A percentile compares a stretch with the other conserved stretches of the same genome.
Conservation (phyloP, 2,329 filamentous ascomycete genomes). For the Penicillium expansum region DNA sequence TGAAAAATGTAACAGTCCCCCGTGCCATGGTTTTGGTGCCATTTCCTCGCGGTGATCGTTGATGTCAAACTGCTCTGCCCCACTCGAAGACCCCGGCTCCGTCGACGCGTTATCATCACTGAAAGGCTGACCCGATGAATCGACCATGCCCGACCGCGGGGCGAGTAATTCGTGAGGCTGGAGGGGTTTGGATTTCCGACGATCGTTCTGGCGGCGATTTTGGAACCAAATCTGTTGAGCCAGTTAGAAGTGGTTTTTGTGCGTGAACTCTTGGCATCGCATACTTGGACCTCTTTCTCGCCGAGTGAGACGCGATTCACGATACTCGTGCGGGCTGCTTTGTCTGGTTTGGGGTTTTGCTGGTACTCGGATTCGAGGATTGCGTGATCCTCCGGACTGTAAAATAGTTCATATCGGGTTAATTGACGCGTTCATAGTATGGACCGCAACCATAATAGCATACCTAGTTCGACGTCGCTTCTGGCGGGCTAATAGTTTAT, state of each 20-base stretch:
- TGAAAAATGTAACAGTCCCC: constrained; percentile 25
- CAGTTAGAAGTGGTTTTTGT: constrained; percentile 27
- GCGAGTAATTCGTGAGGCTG: constrained; percentile 69
- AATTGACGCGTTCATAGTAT: constrained; percentile 21
- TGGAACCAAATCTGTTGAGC: constrained; percentile 87
- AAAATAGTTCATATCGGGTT: constrained; percentile 11
- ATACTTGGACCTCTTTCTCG: constrained; percentile 94
- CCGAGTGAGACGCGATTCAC: constrained; percentile 82
- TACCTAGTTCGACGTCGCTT: constrained; percentile 63
- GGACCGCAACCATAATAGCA: constrained; percentile 15
- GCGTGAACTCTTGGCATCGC: constrained; percentile 33
- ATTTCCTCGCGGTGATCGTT: constrained; percentile 18
- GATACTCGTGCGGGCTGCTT: constrained; percentile 77
- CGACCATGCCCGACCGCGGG: constrained; percentile 30
- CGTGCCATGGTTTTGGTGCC: constrained; percentile 22
- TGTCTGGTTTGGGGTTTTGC: constrained; percentile 86
- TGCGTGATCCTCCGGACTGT: constrained; percentile 80
- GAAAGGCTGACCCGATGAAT: constrained; percentile 27
- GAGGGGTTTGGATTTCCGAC: constrained; percentile 81
- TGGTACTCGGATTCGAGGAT: constrained; percentile 83
- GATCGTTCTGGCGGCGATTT: constrained; percentile 88
- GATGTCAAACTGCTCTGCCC: constrained; percentile 28
- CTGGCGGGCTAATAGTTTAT: constrained; percentile 59
- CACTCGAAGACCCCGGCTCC: constrained; percentile 31
- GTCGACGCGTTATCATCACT: constrained; percentile 31